Evolutionary conservation across 495 filamentous ascomycete genomes (phyloP), one percentile per base, ranked within the genome.

Genomic region (Chaetomium tenue): DNA sequence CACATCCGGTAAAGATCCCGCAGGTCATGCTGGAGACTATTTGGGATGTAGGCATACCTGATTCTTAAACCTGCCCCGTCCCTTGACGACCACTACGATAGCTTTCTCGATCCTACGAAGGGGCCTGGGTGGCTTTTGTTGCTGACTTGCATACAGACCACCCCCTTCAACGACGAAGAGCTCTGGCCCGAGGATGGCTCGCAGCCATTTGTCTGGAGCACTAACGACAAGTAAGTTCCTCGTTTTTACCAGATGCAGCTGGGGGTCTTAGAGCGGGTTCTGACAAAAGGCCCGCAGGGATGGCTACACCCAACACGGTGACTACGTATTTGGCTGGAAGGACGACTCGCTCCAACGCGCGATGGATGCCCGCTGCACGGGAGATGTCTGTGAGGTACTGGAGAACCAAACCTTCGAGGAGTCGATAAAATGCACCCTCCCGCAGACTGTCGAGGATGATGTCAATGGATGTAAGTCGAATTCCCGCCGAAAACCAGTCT

Each of bases 161-260:
- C 61, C 3, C 47, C 20, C 8, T 81, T 81, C 53, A 78, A 79
- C 42, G 65, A 76, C 64, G 69, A 67, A 33, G 68, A 61, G n/a
- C 22, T 76, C 7, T 81, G 55, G 55, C 55, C 55, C 39, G 55
- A 58, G 23, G 39, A 58, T 26, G 55, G 55, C 33, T 42, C 33
- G 76, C 74, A 80, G 68, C 80, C 79, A 33, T 77, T 82, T 42
- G 78, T 82, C 0, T 76, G 79, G 64, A 75, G 71, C 64, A 78
- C 77, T 50, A 77, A 77, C 52, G 74, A 81, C 47, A 70, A 58
- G 77, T 79, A 63, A 71, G 75, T 71, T 51, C 30, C 5, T 39
- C 28, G n/a, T n/a, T n/a, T 37, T 13, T 55, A 37, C 37, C 15
- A 64, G 33, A 67, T 2, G 15, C 3, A 30, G 28, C 2, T 30